Evolutionary conservation across 345 rosid genomes (phyloP).

Genomic region (Euphorbia peplus): DNA sequence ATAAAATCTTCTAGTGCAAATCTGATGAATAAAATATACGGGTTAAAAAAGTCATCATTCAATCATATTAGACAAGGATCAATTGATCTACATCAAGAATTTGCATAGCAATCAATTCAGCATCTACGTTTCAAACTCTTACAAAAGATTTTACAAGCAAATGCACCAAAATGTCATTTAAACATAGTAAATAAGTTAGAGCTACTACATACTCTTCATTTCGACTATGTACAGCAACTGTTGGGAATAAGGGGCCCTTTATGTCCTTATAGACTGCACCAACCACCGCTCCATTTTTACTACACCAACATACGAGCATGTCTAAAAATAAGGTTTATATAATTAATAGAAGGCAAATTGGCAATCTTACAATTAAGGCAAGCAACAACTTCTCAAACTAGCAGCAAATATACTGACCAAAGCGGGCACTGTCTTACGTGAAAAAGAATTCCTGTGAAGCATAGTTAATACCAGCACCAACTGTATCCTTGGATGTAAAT

Average conservation of each 20-base stretch:
- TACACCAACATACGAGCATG: constrained; percentile 30
- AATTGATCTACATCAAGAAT: neutral
- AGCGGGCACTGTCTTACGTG: constrained; percentile 63
- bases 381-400: neutral
- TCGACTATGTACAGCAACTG: constrained; percentile 92
- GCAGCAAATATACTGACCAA: constrained; percentile 9
- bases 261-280: constrained; percentile 65
- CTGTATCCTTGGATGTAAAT: constrained; percentile 66
- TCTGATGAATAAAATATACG: neutral
- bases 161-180: neutral
- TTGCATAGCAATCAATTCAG: neutral
- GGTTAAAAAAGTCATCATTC: neutral
- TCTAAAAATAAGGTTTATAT: constrained; percentile 10
- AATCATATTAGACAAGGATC: neutral
- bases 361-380: neutral
- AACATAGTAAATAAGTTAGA: constrained; percentile 3
- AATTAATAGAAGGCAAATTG: constrained; percentile 16
- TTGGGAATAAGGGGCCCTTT: constrained; percentile 75
- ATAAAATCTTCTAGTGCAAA: neutral
- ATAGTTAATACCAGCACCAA: constrained; percentile 93
- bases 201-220: constrained; percentile 78
- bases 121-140: constrained; percentile 6
- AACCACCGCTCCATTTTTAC: constrained; percentile 75
- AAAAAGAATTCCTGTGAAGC: constrained; percentile 82
- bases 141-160: constrained; percentile 4